Evolutionary conservation across 176 grass and related monocot species (phyloP), one percentile per base, ranked within the genome.

Genomic region (Avena atlantica): DNA sequence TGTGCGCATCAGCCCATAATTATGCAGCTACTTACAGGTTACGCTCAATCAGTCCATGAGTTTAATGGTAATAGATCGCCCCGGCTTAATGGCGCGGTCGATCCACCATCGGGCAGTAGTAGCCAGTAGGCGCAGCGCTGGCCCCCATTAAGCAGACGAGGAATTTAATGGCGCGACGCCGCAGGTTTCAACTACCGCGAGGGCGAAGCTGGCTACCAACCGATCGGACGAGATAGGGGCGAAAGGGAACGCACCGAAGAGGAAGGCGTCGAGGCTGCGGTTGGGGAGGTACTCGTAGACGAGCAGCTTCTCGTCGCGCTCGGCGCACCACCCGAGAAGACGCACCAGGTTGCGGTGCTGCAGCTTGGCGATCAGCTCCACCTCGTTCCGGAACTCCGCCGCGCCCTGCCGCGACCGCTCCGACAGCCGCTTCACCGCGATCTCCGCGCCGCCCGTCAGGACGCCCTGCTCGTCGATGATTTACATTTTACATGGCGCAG

Each of bases 311-410:
- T 97, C 95, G 21, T 95, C 93, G 59, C 84, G 89, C 60, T 91
- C 93, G 19, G 92, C 92, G 86, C 95, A 97, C 73, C 93, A 97
- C 3, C 95, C 95, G 70, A 95, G 78, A 14, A 97, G 82, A 8
- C 93, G 87, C 55, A 95, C 95, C n/a, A 97, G 89, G 86, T 97
- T 97, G 68, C 95, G 83, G 87, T 97, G 95, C 91, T 97, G 95
- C 59, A 97, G 92, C 81, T 97, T 97, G 45, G 95, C 95, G 83
- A 97, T 97, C 24, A 90, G 91, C 81, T 97, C 92, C 49, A 95
- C 92, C 87, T 97, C 95, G 57, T 97, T 97, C 73, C 91, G 55
- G 86, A 97, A 97, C 89, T 97, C 95, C 15, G 78, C 82, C 2
- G 78, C 60, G 45, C 95, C 95, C 88, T 97, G 95, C 84, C 87